Percentiles rank a stretch among this genome's conserved stretches.
phyloP scores from a whole-genome alignment of 2,329 filamentous ascomycete genomes.

The Colletotrichum abscissum region DNA sequence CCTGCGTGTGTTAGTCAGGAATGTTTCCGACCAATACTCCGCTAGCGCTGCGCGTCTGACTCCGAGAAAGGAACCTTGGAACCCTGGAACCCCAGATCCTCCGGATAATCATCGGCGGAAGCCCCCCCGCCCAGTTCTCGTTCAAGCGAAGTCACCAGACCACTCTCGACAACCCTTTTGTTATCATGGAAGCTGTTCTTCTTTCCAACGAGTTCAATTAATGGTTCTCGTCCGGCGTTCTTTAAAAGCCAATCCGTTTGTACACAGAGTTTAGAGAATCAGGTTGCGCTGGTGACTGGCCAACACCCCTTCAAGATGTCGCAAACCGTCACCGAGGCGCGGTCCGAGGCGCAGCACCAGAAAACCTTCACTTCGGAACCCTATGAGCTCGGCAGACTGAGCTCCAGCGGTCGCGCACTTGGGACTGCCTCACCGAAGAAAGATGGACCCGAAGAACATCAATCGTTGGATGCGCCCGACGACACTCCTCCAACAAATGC shows the following conservation, averaged over 20 bases:
- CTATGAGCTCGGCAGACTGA: conserved; percentile 27
- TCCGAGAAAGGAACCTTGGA: neutral
- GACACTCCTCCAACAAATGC: conserved; percentile 11
- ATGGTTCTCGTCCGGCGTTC: too few species aligned
- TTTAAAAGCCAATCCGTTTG: too few species aligned
- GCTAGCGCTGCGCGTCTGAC: conserved; percentile 11
- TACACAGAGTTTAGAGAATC: neutral
- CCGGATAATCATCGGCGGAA: conserved; percentile 22
- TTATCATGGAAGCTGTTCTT: neutral
- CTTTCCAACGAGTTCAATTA: too few species aligned
- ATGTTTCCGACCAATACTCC: conserved; percentile 12
- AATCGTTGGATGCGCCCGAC: neutral
- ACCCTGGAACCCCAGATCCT: neutral
- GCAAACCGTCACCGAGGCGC: conserved; percentile 32
- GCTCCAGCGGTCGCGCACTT: neutral
- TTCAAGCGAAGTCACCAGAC: neutral
- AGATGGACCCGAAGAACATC: conserved; percentile 17
- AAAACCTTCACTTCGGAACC: conserved; percentile 4
- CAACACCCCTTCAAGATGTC: conserved; percentile 26
- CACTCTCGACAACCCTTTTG: neutral
- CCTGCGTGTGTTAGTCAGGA: neutral
- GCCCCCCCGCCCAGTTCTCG: neutral
- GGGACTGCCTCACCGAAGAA: neutral
- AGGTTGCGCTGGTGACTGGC: too few species aligned
- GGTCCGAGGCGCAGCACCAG: conserved; percentile 11